Conservation (phyloP, 148 eudicot genomes). For the Oxyria digyna region DNA sequence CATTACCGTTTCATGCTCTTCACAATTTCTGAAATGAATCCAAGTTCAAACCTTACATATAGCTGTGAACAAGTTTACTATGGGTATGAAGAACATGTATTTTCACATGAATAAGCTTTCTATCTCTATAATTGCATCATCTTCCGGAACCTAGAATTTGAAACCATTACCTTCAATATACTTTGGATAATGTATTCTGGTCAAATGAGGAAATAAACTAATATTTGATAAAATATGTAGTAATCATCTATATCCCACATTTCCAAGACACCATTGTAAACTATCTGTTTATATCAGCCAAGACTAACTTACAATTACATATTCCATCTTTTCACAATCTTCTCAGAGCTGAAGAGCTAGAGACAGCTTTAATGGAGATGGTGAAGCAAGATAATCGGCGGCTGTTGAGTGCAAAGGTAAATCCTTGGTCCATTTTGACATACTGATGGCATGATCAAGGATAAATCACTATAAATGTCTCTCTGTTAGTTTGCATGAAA, state of each 20-base stretch:
- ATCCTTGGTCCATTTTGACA: not conserved
- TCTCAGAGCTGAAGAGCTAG: conserved; percentile 11
- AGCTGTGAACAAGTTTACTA: not conserved
- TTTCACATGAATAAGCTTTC: not conserved
- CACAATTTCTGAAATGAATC: too few relatives aligned
- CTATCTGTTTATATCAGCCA: not conserved
- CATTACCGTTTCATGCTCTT: too few relatives aligned
- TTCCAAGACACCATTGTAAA: not conserved
- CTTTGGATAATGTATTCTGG: not conserved
- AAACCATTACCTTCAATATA: not conserved
- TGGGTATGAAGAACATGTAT: not conserved
- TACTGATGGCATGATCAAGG: not conserved
- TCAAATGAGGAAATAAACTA: not conserved
- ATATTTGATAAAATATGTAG: not conserved
- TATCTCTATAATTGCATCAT: not conserved
- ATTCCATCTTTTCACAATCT: not conserved
- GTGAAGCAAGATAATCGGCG: conserved; percentile 9
- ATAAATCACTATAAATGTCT: too few relatives aligned
- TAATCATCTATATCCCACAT: not conserved
- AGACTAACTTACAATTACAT: not conserved
- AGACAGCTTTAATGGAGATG: conserved; percentile 10
- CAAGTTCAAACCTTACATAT: not conserved
- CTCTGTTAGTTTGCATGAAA: not conserved
- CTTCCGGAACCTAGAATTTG: not conserved
- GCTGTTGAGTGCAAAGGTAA: conserved; percentile 6